phyloP scores from a whole-genome alignment of 495 filamentous ascomycete genomes.

The Hypoxylon rickii region DNA sequence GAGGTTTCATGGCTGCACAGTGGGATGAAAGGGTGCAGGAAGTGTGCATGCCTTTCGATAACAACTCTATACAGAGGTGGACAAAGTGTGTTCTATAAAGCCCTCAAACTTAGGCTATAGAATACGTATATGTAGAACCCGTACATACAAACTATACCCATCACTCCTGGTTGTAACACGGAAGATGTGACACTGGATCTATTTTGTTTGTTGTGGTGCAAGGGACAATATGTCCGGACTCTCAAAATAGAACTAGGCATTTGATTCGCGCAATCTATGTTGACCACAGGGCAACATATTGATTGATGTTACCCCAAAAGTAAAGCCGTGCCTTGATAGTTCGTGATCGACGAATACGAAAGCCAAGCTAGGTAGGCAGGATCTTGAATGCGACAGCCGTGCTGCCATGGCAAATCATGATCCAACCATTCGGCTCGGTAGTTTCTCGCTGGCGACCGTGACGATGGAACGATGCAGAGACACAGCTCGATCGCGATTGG shows the following conservation, averaged over 20 bases:
- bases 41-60: neutral
- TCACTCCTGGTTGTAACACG: no score
- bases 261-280: no score
- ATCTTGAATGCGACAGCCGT: slow-evolving; percentile 13
- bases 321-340: neutral
- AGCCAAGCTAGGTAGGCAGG: slow-evolving; percentile 8
- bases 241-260: neutral
- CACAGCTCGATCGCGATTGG: slow-evolving; percentile 8
- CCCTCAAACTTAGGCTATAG: no score
- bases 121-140: no score
- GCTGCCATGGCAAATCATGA: slow-evolving; percentile 22
- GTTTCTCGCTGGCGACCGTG: slow-evolving; percentile 7
- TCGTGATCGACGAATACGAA: slow-evolving; percentile 6
- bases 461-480: neutral
- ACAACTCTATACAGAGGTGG: no score
- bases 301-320: slow-evolving; percentile 2
- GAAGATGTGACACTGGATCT: no score
- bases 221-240: neutral
- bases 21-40: no score
- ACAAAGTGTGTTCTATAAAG: no score
- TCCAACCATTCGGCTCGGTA: slow-evolving; percentile 17
- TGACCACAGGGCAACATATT: no score
- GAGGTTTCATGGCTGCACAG: no score
- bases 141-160: no score
- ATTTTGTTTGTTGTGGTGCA: no score